A percentile compares a stretch with the other conserved stretches of the same genome.
Evolutionary conservation across 306 rosid species (phyloP).

Genomic region (Neltuma alba): DNA sequence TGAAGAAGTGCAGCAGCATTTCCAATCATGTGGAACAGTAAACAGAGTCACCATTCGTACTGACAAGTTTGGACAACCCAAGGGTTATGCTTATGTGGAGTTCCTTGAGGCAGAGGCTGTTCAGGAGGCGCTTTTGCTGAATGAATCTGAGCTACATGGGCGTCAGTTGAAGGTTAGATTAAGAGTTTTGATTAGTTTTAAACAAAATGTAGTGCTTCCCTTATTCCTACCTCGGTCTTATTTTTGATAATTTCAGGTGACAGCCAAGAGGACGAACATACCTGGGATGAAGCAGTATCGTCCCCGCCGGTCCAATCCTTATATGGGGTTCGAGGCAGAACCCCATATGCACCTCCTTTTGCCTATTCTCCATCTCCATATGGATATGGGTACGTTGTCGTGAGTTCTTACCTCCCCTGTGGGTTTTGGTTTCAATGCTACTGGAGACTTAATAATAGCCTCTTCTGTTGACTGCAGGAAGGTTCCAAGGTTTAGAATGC

Average conservation of each 20-base stretch:
- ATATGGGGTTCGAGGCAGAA: conserved; percentile 64
- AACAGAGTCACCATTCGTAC: conserved; percentile 86
- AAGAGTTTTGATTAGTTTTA: not conserved
- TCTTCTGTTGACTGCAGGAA: conserved; percentile 59
- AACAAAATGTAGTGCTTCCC: not conserved
- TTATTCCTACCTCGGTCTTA: not conserved
- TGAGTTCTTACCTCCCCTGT: not conserved
- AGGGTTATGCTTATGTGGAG: conserved; percentile 91
- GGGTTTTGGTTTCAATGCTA: not conserved
- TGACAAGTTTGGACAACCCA: conserved; percentile 87
- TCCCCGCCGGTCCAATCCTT: conserved; percentile 68
- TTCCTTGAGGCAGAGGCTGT: conserved; percentile 80
- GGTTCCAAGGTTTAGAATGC: conserved; percentile 84
- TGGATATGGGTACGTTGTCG: conserved; percentile 71
- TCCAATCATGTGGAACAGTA: conserved; percentile 81
- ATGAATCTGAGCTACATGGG: conserved; percentile 85
- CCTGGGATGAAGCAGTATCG: conserved; percentile 89
- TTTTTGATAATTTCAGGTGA: conserved; percentile 46
- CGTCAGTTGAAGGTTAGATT: conserved; percentile 77
- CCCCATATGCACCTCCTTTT: conserved; percentile 63
- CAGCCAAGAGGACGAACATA: conserved; percentile 72
- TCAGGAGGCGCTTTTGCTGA: conserved; percentile 74
- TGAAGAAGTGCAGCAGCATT: conserved; percentile 93
- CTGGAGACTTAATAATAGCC: conserved; percentile 5
- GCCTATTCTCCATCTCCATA: conserved; percentile 67